phyloP scores from a whole-genome alignment of 2,329 filamentous ascomycete genomes.

The Pleomassaria siparia region DNA sequence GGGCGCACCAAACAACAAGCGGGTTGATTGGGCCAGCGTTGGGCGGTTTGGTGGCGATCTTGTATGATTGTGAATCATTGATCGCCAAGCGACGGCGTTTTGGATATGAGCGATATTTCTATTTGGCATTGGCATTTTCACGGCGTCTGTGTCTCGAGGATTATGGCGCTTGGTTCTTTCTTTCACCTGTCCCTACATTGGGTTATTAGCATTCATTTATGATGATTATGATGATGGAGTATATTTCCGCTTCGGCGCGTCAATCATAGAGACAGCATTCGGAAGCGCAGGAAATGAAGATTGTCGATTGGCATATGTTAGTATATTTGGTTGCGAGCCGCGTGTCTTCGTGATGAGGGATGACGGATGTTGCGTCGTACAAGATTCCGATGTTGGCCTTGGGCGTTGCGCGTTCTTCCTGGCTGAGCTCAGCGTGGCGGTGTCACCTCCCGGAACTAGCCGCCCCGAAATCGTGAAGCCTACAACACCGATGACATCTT shows the following conservation, averaged over 20 bases:
- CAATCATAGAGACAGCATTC: constrained; percentile 1
- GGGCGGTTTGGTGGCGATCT: constrained; percentile 52
- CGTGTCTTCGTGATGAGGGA: background rate
- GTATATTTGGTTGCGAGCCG: background rate
- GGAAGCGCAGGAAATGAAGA: background rate
- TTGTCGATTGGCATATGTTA: background rate
- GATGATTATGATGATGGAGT: constrained; percentile 11
- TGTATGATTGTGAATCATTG: background rate
- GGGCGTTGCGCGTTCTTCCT: background rate
- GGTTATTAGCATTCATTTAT: constrained; percentile 9
- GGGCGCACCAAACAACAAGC: constrained; percentile 47
- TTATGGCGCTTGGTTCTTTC: background rate
- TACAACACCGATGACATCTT: constrained; percentile 4
- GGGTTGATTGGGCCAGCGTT: constrained; percentile 52
- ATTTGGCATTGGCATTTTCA: constrained; percentile 32
- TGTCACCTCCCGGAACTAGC: background rate
- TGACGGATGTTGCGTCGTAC: background rate
- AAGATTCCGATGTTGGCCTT: too few species aligned
- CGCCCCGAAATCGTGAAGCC: constrained; percentile 5
- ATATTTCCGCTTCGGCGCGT: constrained; percentile 2
- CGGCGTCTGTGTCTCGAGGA: constrained; percentile 22
- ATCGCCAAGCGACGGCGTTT: constrained; percentile 11
- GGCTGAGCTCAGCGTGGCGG: background rate
- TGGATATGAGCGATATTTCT: constrained; percentile 27
- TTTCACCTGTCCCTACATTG: background rate